Evolutionary conservation across 768 basidiomycete species (phyloP), one percentile per base, ranked within the genome.

Genomic region (Plicaturopsis crispa): DNA sequence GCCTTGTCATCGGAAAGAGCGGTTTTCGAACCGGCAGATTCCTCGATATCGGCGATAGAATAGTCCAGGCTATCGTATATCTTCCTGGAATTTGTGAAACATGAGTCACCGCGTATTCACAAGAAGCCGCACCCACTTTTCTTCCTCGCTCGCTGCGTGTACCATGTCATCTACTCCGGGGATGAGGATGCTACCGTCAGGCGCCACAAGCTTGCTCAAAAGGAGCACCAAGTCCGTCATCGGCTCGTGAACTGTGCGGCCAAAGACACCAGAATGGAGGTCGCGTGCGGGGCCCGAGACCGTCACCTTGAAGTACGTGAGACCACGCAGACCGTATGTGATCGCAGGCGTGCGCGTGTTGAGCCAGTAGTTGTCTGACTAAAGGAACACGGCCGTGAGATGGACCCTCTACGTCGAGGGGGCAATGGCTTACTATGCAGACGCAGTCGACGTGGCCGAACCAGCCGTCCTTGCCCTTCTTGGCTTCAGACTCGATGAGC

Each of bases 141-240:
- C 84, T 30, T 76, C 68, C 4, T 65, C 68, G 13, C 72, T 72
- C 6, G 84, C 59, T 3, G 73, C 69, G 0, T 72, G 66, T 7
- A 87, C 79, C 55, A 81, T 69, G 30, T 80, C 78, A 37, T 79
- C 73, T 37, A 87, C 66, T 2, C 84, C 84, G 0, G 84, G 85
- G 22, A 88, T 61, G 31, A 84, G 68, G 49, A 88, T 87, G 31
- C 67, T 62, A 14, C 83, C 84, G 19, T 66, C 45, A 12, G 74
- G 61, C 31, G 69, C 65, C 34, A 86, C 84, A 33, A 87, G 80
- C 48, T 72, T 78, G 50, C 72, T 70, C 72, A 87, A 73, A 40
- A 87, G 59, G 24, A 61, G 52, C 50, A 86, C 64, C 39, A 86
- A 70, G 50, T 85, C 84, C 4, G 82, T 84, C 84, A 87, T 85